Evolutionary conservation across 352 stramenopile genomes (phyloP).

Genomic region (Pythium aristosporum): DNA sequence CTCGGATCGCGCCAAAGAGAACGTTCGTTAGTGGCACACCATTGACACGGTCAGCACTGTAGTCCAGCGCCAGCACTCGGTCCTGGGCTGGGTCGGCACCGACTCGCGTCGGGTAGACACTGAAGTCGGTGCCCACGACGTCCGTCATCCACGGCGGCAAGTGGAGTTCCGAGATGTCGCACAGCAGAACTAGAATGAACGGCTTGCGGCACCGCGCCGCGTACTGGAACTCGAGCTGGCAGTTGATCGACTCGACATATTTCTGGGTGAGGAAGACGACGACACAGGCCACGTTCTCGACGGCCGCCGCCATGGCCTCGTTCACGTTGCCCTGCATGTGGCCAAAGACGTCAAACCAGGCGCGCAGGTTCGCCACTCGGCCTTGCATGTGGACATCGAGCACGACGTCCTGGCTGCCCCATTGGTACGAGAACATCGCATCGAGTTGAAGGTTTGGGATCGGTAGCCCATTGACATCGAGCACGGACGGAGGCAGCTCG

Average conservation of each 20-base stretch:
- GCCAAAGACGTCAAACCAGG: constrained; percentile 61
- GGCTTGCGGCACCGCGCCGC: constrained; percentile 37
- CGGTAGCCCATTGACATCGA: constrained; percentile 39
- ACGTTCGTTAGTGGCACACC: constrained; percentile 33
- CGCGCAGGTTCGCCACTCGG: constrained; percentile 33
- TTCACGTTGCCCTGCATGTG: constrained; percentile 73
- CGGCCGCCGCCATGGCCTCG: constrained; percentile 52
- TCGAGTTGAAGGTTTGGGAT: constrained; percentile 41
- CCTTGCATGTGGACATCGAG: constrained; percentile 47
- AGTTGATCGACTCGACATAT: constrained; percentile 56
- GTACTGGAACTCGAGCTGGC: constrained; percentile 58
- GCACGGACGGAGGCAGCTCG: constrained; percentile 30
- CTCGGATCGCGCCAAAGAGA: constrained; percentile 44
- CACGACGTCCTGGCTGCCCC: constrained; percentile 39
- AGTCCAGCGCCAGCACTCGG: constrained; percentile 33
- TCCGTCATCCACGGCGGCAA: constrained; percentile 42
- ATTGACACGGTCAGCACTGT: constrained; percentile 28
- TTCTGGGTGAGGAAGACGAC: constrained; percentile 51
- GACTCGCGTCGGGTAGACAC: constrained; percentile 32
- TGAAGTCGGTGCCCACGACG: constrained; percentile 34
- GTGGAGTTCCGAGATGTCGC: constrained; percentile 32
- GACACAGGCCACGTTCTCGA: constrained; percentile 56
- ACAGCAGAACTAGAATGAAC: constrained; percentile 46
- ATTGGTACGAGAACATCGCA: constrained; percentile 65
- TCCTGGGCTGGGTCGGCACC: constrained; percentile 4